Percentiles rank a stretch among this genome's conserved stretches.
These are phyloP conservation scores for Podila epigama DNA, from an alignment of 192 early-diverging fungal genomes.

Conservation along the genomic window DNA sequence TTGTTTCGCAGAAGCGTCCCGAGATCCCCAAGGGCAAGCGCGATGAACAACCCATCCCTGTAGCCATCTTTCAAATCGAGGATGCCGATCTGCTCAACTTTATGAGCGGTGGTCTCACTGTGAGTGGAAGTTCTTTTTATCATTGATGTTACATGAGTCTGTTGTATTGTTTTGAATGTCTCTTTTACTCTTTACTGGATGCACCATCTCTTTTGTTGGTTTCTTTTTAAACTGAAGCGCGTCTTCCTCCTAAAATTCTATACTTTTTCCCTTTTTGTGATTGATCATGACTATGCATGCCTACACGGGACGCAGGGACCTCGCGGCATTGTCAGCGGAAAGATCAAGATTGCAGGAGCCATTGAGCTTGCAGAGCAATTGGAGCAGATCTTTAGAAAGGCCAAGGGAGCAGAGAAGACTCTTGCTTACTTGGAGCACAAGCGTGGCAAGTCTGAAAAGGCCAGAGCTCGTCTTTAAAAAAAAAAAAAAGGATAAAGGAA, in stretches of 20 bases:
- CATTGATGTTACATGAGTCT: background rate
- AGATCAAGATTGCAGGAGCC: constrained; percentile 51
- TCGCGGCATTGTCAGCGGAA: constrained; percentile 47
- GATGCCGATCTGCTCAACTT: constrained; percentile 46
- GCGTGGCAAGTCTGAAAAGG: constrained; percentile 39
- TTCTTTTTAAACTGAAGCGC: too few relatives aligned
- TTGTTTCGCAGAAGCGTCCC: constrained; percentile 38
- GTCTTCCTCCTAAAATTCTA: too few relatives aligned
- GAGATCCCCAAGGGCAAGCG: constrained; percentile 47
- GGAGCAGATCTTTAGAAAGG: constrained; percentile 44
- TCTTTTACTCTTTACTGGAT: background rate
- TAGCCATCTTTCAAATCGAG: constrained; percentile 46
- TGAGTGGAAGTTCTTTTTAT: constrained; percentile 2
- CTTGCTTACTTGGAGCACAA: constrained; percentile 43
- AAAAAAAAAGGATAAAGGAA: too few relatives aligned
- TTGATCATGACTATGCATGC: background rate
- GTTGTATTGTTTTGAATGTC: background rate
- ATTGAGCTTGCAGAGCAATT: constrained; percentile 45
- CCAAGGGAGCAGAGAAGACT: constrained; percentile 47
- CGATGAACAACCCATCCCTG: constrained; percentile 40
- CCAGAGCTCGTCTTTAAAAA: constrained; percentile 35
- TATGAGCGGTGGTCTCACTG: constrained; percentile 48
- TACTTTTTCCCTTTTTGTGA: background rate
- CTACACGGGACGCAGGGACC: constrained; percentile 11
- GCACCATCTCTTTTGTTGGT: too few relatives aligned